These are phyloP conservation scores for Phytophthora uliginosa DNA, from an alignment of 352 stramenopile genomes.

Conservation along the genomic window DNA sequence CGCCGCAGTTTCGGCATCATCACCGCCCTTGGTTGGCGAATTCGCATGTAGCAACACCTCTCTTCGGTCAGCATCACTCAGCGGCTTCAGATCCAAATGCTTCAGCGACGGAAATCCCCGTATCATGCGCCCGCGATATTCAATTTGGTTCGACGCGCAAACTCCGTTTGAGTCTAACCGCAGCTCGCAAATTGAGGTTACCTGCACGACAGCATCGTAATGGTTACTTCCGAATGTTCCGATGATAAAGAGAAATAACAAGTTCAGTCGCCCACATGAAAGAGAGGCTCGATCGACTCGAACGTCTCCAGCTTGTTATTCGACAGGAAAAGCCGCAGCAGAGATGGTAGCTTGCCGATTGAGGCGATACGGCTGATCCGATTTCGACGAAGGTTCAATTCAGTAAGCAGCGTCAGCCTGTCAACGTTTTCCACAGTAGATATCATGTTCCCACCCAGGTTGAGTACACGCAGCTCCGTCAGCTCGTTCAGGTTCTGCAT, in stretches of 20 bases:
- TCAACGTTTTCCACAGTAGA: conserved; percentile 82
- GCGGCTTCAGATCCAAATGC: conserved; percentile 85
- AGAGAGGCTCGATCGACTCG: conserved; percentile 77
- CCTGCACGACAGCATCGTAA: conserved; percentile 11
- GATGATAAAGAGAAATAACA: neutral
- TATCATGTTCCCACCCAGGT: conserved; percentile 91
- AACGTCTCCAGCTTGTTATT: conserved; percentile 91
- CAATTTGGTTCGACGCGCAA: conserved; percentile 48
- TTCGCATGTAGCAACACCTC: conserved; percentile 45
- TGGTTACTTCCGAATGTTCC: neutral
- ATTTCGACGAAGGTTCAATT: conserved; percentile 93
- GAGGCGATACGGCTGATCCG: conserved; percentile 62
- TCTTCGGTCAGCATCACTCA: conserved; percentile 84
- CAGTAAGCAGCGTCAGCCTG: conserved; percentile 83
- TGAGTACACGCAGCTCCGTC: conserved; percentile 90
- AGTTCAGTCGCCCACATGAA: conserved; percentile 43
- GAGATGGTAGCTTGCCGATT: conserved; percentile 76
- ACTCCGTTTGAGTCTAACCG: conserved; percentile 89
- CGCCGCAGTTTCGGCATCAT: conserved; percentile 61
- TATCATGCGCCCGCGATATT: conserved; percentile 82
- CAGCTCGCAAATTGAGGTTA: conserved; percentile 85
- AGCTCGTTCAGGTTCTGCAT: conserved; percentile 92
- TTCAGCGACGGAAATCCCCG: conserved; percentile 79
- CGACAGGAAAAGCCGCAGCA: conserved; percentile 92
- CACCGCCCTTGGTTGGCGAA: conserved; percentile 39